phyloP scores from a whole-genome alignment of 2,329 filamentous ascomycete genomes.

The Cercospora citrullina region DNA sequence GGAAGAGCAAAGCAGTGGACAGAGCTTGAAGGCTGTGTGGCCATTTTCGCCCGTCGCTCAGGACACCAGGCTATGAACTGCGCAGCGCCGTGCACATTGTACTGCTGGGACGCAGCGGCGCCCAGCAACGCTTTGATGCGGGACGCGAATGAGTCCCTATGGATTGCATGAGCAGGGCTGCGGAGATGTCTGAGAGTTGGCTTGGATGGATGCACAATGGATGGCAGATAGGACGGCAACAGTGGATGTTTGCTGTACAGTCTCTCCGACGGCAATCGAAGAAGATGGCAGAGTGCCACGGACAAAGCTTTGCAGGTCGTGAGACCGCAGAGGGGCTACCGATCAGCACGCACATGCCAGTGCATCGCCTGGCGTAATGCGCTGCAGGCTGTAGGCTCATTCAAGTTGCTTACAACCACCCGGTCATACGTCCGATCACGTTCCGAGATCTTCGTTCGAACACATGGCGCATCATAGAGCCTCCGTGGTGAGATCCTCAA shows the following conservation, averaged over 20 bases:
- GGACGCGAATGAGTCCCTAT: neutral
- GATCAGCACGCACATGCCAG: neutral
- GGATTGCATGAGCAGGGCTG: neutral
- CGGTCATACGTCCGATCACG: neutral
- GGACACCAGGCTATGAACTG: neutral
- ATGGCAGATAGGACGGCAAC: neutral
- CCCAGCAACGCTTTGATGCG: neutral
- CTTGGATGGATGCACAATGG: neutral
- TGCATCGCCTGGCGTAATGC: neutral
- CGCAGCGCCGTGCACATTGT: neutral
- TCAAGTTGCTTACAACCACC: neutral
- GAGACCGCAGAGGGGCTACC: neutral
- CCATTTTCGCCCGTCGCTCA: neutral
- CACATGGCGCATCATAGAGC: neutral
- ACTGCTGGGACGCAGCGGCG: no score
- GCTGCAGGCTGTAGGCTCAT: neutral
- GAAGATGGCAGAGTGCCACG: neutral
- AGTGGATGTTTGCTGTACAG: neutral
- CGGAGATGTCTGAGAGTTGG: neutral
- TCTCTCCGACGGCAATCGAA: neutral
- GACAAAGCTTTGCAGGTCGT: neutral
- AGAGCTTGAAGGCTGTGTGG: neutral
- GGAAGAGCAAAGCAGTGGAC: neutral
- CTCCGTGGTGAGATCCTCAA: neutral
- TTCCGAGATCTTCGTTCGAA: neutral